Evolutionary conservation across 352 stramenopile species (phyloP).

Genomic region (Phytophthora chlamydospora): DNA sequence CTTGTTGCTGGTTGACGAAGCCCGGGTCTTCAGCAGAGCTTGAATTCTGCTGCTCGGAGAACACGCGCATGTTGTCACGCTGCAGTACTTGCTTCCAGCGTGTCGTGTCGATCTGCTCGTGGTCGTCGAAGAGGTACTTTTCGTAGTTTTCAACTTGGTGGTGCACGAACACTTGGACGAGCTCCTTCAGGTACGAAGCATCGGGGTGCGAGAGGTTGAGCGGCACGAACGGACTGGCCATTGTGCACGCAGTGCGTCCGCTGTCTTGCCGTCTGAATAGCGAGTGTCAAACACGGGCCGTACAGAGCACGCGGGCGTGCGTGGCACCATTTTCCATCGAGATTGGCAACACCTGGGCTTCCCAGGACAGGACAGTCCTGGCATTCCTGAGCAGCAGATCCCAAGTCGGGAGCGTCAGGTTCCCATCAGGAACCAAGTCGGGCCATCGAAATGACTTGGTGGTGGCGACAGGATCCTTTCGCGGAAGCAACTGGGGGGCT

Average conservation of each 20-base stretch:
- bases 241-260: neutral
- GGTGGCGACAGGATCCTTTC: conserved; percentile 9
- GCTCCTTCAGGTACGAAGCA: conserved; percentile 31
- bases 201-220: conserved; percentile 30
- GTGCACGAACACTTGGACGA: conserved; percentile 39
- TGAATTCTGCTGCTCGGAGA: conserved; percentile 22
- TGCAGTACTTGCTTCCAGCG: conserved; percentile 40
- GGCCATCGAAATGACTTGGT: neutral
- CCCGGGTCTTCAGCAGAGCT: conserved; percentile 7
- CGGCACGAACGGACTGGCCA: conserved; percentile 36
- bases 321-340: conserved; percentile 25
- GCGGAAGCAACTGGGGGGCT: conserved; percentile 23
- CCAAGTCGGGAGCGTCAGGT: neutral
- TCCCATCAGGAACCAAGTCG: conserved; percentile 11
- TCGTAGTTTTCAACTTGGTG: conserved; percentile 39
- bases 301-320: conserved; percentile 3
- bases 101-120: conserved; percentile 30
- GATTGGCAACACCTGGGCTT: conserved; percentile 22
- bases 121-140: conserved; percentile 33
- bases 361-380: neutral
- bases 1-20: conserved; percentile 18
- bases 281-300: neutral
- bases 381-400: conserved; percentile 29
- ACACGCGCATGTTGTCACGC: conserved; percentile 37
- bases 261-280: neutral